A percentile compares a stretch with the other conserved stretches of the same genome.
phyloP scores from a whole-genome alignment of 495 filamentous ascomycete species.

The Hypoxylon perforatum region DNA sequence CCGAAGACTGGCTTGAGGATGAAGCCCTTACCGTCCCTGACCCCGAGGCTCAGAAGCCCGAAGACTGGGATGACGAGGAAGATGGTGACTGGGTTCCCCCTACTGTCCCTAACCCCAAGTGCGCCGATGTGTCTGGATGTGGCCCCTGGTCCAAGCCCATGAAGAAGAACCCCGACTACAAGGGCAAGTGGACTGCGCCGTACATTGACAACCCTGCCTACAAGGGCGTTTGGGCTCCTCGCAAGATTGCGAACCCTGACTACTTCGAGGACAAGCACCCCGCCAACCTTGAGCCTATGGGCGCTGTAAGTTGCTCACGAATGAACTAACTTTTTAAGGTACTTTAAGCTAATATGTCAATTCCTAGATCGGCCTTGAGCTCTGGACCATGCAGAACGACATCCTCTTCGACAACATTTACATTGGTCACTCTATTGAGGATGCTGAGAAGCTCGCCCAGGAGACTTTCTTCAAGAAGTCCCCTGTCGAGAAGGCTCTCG shows the following conservation, averaged over 20 bases:
- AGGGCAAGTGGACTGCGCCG: slow-evolving; percentile 97
- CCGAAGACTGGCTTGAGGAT: slow-evolving; percentile 95
- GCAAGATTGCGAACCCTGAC: slow-evolving; percentile 95
- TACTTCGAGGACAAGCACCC: slow-evolving; percentile 99
- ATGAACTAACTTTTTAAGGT: not conserved
- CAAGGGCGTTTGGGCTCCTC: slow-evolving; percentile 94
- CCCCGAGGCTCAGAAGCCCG: slow-evolving; percentile 97
- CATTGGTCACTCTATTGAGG: slow-evolving; percentile 96
- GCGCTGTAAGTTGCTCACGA: slow-evolving; percentile 74
- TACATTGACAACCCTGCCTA: slow-evolving; percentile 98
- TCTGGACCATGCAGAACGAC: slow-evolving; percentile 99
- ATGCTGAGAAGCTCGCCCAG: slow-evolving; percentile 88
- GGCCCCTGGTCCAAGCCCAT: slow-evolving; percentile 91
- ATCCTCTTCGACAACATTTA: slow-evolving; percentile 99
- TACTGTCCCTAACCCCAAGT: slow-evolving; percentile 96
- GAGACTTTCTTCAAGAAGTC: slow-evolving; percentile 96
- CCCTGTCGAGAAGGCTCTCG: slow-evolving; percentile 82
- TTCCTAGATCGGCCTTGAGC: slow-evolving; percentile 93
- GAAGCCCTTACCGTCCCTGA: slow-evolving; percentile 88
- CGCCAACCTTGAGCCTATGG: slow-evolving; percentile 96
- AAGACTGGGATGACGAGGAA: slow-evolving; percentile 99
- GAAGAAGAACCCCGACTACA: slow-evolving; percentile 97
- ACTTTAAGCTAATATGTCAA: slow-evolving; percentile 31
- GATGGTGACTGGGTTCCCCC: slow-evolving; percentile 98
- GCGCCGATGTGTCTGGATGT: slow-evolving; percentile 91